Percentiles rank a stretch among this genome's conserved stretches.
Conservation (phyloP, 345 rosid genomes). For the Citrus hindsii region DNA sequence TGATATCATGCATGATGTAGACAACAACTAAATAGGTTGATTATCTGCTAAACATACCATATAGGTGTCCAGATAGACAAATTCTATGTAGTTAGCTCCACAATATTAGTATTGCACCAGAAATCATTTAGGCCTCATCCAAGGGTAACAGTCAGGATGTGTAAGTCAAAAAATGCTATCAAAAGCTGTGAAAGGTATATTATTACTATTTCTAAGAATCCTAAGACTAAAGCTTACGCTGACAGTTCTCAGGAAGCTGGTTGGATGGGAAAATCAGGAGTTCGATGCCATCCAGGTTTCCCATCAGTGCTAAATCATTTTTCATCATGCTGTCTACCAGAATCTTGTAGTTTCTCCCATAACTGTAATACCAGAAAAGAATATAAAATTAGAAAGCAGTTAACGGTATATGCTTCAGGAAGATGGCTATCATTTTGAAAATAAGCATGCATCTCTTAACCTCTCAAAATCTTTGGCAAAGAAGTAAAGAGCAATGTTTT, state of each 20-base stretch:
- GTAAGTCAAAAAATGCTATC: background rate
- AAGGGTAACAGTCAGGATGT: background rate
- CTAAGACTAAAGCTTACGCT: conserved; percentile 57
- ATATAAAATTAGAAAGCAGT: background rate
- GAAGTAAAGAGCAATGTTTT: conserved; percentile 91
- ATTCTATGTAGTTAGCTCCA: background rate
- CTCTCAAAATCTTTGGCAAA: conserved; percentile 90
- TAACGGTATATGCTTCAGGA: background rate
- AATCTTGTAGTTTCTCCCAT: conserved; percentile 69
- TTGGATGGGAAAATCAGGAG: conserved; percentile 83
- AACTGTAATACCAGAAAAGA: conserved; percentile 46
- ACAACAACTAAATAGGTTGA: background rate
- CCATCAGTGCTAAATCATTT: conserved; percentile 85
- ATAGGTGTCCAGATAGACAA: background rate
- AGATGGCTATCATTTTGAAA: background rate
- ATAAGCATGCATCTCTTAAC: conserved; percentile 27
- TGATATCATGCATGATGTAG: background rate
- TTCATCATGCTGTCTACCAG: conserved; percentile 77
- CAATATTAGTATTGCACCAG: background rate
- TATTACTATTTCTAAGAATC: background rate
- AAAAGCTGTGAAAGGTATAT: background rate
- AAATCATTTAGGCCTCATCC: conserved; percentile 3
- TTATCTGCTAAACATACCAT: background rate
- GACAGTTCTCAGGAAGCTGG: conserved; percentile 79
- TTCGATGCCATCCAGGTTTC: conserved; percentile 66